Evolutionary conservation across 1,139 yeast species (phyloP).

Genomic region (Pichia sp.): DNA sequence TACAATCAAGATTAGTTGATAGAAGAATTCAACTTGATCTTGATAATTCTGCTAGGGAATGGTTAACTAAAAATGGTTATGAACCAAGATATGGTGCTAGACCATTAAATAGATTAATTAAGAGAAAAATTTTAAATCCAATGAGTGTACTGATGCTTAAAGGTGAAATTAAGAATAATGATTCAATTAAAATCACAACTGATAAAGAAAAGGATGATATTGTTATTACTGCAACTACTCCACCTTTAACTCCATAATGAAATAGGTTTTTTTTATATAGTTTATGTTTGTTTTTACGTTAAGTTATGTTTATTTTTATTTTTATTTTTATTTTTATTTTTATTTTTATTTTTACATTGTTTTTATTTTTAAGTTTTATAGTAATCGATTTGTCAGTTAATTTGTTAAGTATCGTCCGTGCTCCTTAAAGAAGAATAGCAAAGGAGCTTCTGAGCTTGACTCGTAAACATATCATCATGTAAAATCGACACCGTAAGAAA

Average conservation of each 20-base stretch:
- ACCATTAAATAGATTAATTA: slow-evolving; percentile 86
- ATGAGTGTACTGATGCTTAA: slow-evolving; percentile 73
- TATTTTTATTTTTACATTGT: not conserved
- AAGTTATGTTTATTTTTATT: not conserved
- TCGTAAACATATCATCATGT: slow-evolving; percentile 19
- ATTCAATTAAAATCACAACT: slow-evolving; percentile 39
- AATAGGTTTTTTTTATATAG: not conserved
- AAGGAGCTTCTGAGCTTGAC: slow-evolving; percentile 26
- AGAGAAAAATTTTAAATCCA: slow-evolving; percentile 76
- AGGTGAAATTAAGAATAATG: slow-evolving; percentile 71
- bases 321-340: not conserved
- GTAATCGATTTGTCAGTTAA: slow-evolving; percentile 4
- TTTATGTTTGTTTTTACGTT: not conserved
- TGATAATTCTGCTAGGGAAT: slow-evolving; percentile 53
- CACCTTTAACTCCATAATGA: too few species aligned
- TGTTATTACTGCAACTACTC: not conserved
- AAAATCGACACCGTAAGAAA: not conserved
- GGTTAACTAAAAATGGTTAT: slow-evolving; percentile 81
- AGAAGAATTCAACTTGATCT: slow-evolving; percentile 67
- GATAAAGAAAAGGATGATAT: slow-evolving; percentile 11
- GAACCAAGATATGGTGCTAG: slow-evolving; percentile 93
- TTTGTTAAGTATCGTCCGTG: slow-evolving; percentile 21
- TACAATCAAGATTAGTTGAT: slow-evolving; percentile 69
- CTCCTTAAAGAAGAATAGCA: slow-evolving; percentile 19
- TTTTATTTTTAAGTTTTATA: not conserved